phyloP scores from a whole-genome alignment of 2,329 filamentous ascomycete genomes.

The Verticillium nonalfalfae region DNA sequence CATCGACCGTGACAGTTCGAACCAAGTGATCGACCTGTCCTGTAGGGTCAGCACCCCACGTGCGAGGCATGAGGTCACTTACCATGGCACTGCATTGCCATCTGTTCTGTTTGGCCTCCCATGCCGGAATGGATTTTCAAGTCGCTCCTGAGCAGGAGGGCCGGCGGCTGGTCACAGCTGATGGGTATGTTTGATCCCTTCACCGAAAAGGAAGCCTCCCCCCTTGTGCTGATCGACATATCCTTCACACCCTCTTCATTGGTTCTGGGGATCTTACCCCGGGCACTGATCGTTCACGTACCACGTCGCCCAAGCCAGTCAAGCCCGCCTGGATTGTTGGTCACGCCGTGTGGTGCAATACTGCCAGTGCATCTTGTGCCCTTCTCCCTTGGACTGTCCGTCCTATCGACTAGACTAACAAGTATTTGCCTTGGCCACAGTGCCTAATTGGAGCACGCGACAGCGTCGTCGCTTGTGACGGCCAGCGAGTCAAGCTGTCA shows the following conservation, averaged over 20 bases:
- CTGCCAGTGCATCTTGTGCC: not conserved
- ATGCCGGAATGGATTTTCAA: no score
- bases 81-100: no score
- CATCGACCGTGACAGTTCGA: not conserved
- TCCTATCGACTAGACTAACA: no score
- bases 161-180: not conserved
- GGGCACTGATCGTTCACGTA: not conserved
- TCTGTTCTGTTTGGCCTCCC: no score
- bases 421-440: no score
- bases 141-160: not conserved
- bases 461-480: no score
- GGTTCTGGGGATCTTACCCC: slow-evolving; percentile 4
- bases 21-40: not conserved
- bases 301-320: not conserved
- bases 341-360: not conserved
- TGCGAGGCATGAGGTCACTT: not conserved
- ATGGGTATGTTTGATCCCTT: not conserved
- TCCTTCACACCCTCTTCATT: slow-evolving; percentile 6
- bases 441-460: no score
- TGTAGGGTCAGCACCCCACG: not conserved
- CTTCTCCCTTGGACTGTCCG: not conserved
- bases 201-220: not conserved
- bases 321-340: not conserved
- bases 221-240: slow-evolving; percentile 13
- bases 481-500: no score